Evolutionary conservation across 2,329 filamentous ascomycete genomes (phyloP), one percentile per base, ranked within the genome.

Genomic region (Xylaria sp.): DNA sequence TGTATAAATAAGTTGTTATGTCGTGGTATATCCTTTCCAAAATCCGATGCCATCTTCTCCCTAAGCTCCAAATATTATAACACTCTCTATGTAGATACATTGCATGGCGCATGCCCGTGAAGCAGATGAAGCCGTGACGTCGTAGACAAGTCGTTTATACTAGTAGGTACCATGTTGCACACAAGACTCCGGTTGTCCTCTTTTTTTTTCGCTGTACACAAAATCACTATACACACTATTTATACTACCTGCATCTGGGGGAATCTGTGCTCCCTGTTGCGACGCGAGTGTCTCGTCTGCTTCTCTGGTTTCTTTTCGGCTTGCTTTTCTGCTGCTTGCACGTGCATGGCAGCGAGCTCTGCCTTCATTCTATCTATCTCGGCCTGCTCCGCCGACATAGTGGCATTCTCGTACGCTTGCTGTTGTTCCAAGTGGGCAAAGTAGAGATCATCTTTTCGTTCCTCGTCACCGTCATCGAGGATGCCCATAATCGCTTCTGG

Each of bases 381-480:
- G 35, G 69, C 72, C 32, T 74, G 71, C 58, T 78, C 74, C 1
- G 69, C 68, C 2, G 57, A 47, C 16, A 68, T 69, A 5, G 75
- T 72, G 35, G 75, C 74, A 16, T 73, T 73, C 25, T 80, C 76
- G 13, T 72, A 65, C 66, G 75, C 75, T 48, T 77, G 74, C 58
- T 73, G 71, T 59, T 75, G 60, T 13, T 75, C 69, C 2, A 74
- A 27, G 69, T 75, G 74, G 10, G 73, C 70, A 21, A 60, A 65
- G 21, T 77, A 75, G 3, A 68, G 51, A 16, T 78, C 75, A 32
- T 77, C 72, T 37, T 74, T 75, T 13, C 76, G 72, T 66, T 76
- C 76, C n/a, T 74, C 73, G 47, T 78, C 73, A 57, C 77, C 77
- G 35, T 78, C 76, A 55, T 78, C 77, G 21, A 76, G 75, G 16